These are phyloP conservation scores for Fraxinus platypoda DNA, from an alignment of 305 asterid species.

Conservation along the genomic window DNA sequence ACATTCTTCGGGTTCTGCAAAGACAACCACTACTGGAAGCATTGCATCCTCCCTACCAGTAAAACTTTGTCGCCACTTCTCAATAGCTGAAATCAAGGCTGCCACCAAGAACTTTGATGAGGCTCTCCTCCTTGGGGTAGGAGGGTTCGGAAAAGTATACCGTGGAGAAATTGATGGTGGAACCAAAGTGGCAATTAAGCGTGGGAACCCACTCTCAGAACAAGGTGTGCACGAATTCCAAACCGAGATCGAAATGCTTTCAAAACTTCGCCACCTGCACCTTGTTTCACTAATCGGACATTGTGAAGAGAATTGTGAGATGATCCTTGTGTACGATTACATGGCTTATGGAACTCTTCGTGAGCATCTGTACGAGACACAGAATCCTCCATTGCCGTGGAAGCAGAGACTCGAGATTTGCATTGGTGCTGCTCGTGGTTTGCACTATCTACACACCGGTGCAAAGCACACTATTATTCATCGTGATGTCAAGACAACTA, in stretches of 20 bases:
- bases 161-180: slow-evolving; percentile 79
- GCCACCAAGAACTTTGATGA: slow-evolving; percentile 82
- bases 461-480: slow-evolving; percentile 87
- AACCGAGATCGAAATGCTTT: slow-evolving; percentile 93
- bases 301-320: slow-evolving; percentile 87
- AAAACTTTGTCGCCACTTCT: slow-evolving; percentile 82
- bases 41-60: slow-evolving; percentile 71
- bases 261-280: slow-evolving; percentile 93
- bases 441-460: slow-evolving; percentile 91
- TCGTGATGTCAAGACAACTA: slow-evolving; percentile 90
- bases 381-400: slow-evolving; percentile 85
- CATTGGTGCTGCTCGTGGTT: slow-evolving; percentile 90
- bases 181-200: slow-evolving; percentile 78
- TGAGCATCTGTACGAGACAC: slow-evolving; percentile 88
- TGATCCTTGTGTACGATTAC: slow-evolving; percentile 91
- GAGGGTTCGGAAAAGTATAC: slow-evolving; percentile 91
- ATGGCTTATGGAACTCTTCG: slow-evolving; percentile 95
- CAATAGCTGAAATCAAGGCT: slow-evolving; percentile 75
- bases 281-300: slow-evolving; percentile 90
- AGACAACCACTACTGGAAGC: slow-evolving; percentile 76
- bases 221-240: slow-evolving; percentile 90
- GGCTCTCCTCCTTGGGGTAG: slow-evolving; percentile 77
- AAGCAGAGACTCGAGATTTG: slow-evolving; percentile 92
- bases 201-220: slow-evolving; percentile 81
- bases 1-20: slow-evolving; percentile 62